Conservation (phyloP, 2,329 filamentous ascomycete species). For the Leptosphaerulina australis region DNA sequence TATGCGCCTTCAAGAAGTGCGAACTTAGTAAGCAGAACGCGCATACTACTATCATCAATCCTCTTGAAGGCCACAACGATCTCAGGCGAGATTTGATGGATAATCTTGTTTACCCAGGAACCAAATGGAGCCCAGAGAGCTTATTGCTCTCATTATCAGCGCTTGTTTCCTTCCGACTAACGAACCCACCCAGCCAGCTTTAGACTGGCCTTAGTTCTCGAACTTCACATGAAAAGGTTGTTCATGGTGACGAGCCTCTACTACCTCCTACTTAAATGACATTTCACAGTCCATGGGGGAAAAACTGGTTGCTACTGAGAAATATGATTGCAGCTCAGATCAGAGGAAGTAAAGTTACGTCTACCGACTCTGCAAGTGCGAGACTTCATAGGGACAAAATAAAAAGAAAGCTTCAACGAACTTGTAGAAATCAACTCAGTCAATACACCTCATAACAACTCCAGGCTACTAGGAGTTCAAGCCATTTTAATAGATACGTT, state of each 20-base stretch:
- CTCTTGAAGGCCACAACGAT: conserved; percentile 26
- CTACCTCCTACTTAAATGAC: not conserved
- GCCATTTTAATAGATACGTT: too few species aligned
- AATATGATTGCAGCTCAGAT: too few species aligned
- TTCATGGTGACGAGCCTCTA: not conserved
- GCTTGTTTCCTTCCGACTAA: not conserved
- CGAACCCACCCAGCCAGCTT: not conserved
- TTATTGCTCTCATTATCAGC: not conserved
- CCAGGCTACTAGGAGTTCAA: too few species aligned
- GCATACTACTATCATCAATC: conserved; percentile 23
- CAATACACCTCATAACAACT: too few species aligned
- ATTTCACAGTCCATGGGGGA: conserved; percentile 9
- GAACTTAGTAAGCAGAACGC: conserved; percentile 32
- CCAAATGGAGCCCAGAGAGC: conserved; percentile 21
- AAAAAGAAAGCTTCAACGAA: too few species aligned
- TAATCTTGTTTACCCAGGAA: conserved; percentile 33
- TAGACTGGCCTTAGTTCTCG: not conserved
- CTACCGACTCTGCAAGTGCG: too few species aligned
- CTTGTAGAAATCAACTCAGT: too few species aligned
- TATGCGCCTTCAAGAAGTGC: conserved; percentile 26
- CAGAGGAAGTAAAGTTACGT: too few species aligned
- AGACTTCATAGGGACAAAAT: too few species aligned
- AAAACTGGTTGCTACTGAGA: too few species aligned
- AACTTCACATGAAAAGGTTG: not conserved
- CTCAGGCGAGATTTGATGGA: conserved; percentile 32